Base-by-base conservation (phyloP, 2,329 filamentous ascomycete genomes). In the Monilinia vaccinii-corymbosi region DNA sequence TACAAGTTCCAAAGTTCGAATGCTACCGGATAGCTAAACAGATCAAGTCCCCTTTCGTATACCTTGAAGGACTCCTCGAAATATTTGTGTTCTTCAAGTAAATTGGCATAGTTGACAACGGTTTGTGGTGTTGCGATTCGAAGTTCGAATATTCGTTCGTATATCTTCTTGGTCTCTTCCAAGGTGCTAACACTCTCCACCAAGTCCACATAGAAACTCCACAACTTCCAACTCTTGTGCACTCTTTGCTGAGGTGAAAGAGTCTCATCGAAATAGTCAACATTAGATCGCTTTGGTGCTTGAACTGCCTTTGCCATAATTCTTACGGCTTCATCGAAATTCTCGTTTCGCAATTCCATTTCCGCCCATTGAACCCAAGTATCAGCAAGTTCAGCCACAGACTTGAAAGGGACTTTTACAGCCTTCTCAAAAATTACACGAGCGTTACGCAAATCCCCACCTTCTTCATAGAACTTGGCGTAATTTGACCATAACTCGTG, bases 281-380 rank as follows among this genome's bases (percentile, higher is more conserved):
- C 91, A 2, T 86, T 95, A n/a, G 93, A 97, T 65, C 91, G 81
- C 74, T 97, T 97, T 0, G 94, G 92, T n/a, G 94, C 90, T 73
- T 96, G 92, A 6, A 94, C 93, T 21, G 94, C 94, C 74, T 96
- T 97, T 45, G 90, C 89, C 92, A 99, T 97, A 71, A 99, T 93
- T 63, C 88, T 87, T 64, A 97, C 87, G 3, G 95, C 94, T 69
- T 89, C 88, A 71, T 97, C 92, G 65, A 97, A 97, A 71, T 97
- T 95, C 70, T 97, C 92, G 69, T 91, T 91, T 52, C 94, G 88
- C 52, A 99, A 80, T 73, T 99, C 94, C 88, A 99, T 91, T 74
- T 99, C 93, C 1, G 95, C 93, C 93, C 94, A 99, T 75, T 96
- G 91, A 65, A 95, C 95, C 94, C 94, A 99, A 82, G 94, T 96